Percentiles rank a stretch among this genome's conserved stretches.
Evolutionary conservation across 169 alveolate genomes (phyloP).

Genomic region (Eimeria maxima): DNA sequence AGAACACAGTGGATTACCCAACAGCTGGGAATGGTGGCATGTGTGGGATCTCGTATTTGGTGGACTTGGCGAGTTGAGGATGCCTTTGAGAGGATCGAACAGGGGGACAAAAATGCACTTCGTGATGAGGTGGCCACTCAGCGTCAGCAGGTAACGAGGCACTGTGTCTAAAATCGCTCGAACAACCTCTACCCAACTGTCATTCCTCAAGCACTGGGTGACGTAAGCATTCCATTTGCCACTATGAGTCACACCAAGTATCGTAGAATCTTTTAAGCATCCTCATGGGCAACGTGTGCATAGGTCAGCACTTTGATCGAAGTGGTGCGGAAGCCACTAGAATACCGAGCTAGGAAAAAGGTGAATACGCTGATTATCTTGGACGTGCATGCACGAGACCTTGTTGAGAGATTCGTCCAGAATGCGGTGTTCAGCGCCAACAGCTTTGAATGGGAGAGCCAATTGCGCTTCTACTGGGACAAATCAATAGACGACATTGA

Average conservation of each 20-base stretch:
- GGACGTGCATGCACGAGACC: conserved; percentile 98
- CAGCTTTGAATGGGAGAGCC: conserved; percentile 97
- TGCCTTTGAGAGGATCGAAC: conserved; percentile 94
- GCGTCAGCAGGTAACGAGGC: conserved; percentile 72
- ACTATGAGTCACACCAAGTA: not conserved
- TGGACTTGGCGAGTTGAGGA: conserved; percentile 98
- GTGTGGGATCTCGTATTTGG: conserved; percentile 95
- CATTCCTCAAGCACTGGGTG: not conserved
- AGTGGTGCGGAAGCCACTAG: conserved; percentile 93
- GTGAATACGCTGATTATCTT: conserved; percentile 97
- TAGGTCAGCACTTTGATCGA: conserved; percentile 94
- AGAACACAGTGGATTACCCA: conserved; percentile 91
- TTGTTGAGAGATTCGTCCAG: conserved; percentile 95
- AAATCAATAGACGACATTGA: conserved; percentile 93
- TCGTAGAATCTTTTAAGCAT: not conserved
- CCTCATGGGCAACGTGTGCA: conserved; percentile 50
- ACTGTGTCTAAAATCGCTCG: not conserved
- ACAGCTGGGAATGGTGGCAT: conserved; percentile 95
- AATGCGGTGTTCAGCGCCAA: conserved; percentile 93
- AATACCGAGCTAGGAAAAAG: conserved; percentile 90
- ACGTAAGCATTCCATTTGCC: not conserved
- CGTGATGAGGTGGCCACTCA: conserved; percentile 88
- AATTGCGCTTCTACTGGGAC: conserved; percentile 97
- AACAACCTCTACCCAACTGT: not conserved
- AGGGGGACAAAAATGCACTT: conserved; percentile 97